Base-by-base conservation (phyloP, 192 early-diverging fungal genomes). In the Coemansia brasiliensis region DNA sequence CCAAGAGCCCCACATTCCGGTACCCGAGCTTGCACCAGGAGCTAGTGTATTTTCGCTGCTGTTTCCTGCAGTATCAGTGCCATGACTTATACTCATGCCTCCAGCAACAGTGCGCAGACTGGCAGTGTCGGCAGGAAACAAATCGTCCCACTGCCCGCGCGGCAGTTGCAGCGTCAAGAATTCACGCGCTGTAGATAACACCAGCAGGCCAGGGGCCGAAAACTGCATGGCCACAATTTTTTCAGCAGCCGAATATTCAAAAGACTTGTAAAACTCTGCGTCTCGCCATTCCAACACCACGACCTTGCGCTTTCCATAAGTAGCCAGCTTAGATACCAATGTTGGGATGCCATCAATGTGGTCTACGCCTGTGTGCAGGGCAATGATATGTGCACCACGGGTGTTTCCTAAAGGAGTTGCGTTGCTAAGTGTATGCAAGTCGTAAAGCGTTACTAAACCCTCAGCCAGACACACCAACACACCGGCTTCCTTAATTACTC, bases 201-300 rank as follows among this genome's bases (percentile, higher is more conserved):
- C 55, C 26, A 95, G 73, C 54, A 86, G 83, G 18, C 81, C 84
- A 0, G 82, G 73, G 2, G 87, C 83, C 15, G 90, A 80, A 89
- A 92, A 97, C 35, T 83, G 80, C 81, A 97, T 83, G 11, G 89
- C 79, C 35, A 80, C 73, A 24, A 93, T 82, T 17, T 81, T 81
- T 43, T 97, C 91, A 0, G 88, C 77, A 10, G 90, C 72, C 24
- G 79, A 50, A 52, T 87, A 77, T 64, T 92, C 90, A 85, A 91
- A 68, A n/a, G 54, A 85, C 54, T 86, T 82, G 45, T 69, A 64
- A 51, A 88, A 90, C 65, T 88, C 86, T 15, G 83, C 85, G 66
- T 91, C 86, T 35, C 83, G 78, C 86, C 89, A 91, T 15, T 85
- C 84, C 72, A 89, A 85, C 35, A 94, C 82, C 39, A 88, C 48